Base-by-base conservation (phyloP, 169 alveolate species). In the Plasmodium gallinaceum region DNA sequence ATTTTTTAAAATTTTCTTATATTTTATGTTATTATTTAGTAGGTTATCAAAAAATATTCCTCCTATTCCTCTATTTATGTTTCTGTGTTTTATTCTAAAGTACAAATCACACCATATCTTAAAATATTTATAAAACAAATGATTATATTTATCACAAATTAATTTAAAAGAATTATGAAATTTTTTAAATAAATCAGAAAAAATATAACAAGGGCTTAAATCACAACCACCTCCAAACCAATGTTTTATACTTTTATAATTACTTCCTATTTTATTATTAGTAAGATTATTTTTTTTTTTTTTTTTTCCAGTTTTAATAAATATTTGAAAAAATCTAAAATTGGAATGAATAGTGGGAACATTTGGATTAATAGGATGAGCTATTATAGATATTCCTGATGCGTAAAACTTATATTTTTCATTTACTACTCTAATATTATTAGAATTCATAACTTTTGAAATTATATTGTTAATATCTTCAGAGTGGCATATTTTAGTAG, bases 211-310 rank as follows among this genome's bases (percentile, higher is more conserved):
- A 10, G 98, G 98, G 43, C 98, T 95, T 57, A 97, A 92, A 74
- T 97, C 98, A 39, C 96, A 76, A 37, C 98, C 98, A 0, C 98
- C 98, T 16, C 98, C 98, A 74, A 96, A 97, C 98, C 98, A 97
- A 92, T 95, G 95, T 58, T 91, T 96, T 24, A 91, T 64, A 18
- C 93, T 68, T 39, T 83, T 78, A 57, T 76, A 65, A 32, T 75
- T 74, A 7, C 16, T 78, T n/a, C 37, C 88, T 32, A 75, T 74
- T 57, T 58, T 45, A 57, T 51, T 70, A 24, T 65, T 78, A 18
- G 24, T 48, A 76, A 16, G 18, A 18, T 24, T 70, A 18, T 22
- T n/a, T 74, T 68, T 58, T 57, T 74, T 62, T 54, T 71, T 70
- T 45, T 72, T 71, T 24, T 92, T 90, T 69, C 92, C 88, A 16